Conservation (phyloP, 176 grass and related monocot genomes). For the Aegilops sharonensis region DNA sequence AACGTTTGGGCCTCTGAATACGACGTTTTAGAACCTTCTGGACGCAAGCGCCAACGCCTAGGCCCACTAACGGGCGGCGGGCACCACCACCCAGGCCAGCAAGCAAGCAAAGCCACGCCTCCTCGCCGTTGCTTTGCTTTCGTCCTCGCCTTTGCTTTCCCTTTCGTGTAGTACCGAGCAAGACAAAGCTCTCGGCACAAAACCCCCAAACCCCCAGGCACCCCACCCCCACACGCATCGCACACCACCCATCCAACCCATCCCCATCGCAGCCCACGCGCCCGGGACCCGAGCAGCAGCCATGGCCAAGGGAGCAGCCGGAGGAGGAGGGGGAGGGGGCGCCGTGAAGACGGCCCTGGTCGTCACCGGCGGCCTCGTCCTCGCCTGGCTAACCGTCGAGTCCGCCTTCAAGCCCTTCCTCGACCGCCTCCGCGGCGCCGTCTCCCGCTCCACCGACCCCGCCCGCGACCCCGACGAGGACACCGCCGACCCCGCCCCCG, state of each 20-base stretch:
- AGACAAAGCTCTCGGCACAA: slow-evolving; percentile 10
- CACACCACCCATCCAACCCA: not conserved
- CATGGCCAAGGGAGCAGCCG: slow-evolving; percentile 51
- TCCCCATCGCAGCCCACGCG: slow-evolving; percentile 18
- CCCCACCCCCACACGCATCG: slow-evolving; percentile 13
- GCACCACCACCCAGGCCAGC: not conserved
- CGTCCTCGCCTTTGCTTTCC: slow-evolving; percentile 35
- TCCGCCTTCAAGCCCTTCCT: slow-evolving; percentile 82
- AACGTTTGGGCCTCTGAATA: not conserved
- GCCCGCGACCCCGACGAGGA: slow-evolving; percentile 53
- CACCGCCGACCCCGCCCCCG: not conserved
- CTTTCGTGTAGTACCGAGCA: slow-evolving; percentile 26
- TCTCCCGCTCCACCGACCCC: slow-evolving; percentile 52
- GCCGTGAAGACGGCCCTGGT: slow-evolving; percentile 77
- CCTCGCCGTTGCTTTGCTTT: not conserved
- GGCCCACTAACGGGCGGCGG: not conserved
- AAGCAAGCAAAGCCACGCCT: not conserved
- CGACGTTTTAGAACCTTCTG: too few relatives aligned
- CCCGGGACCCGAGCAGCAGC: slow-evolving; percentile 39
- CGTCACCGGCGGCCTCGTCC: slow-evolving; percentile 64
- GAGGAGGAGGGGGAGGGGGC: slow-evolving; percentile 5
- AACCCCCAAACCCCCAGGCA: slow-evolving; percentile 20
- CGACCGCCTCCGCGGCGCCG: slow-evolving; percentile 62
- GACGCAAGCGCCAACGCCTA: not conserved
- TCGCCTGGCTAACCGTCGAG: slow-evolving; percentile 86